phyloP scores from a whole-genome alignment of 805 yeast species.

The Nakazawaea peltata region DNA sequence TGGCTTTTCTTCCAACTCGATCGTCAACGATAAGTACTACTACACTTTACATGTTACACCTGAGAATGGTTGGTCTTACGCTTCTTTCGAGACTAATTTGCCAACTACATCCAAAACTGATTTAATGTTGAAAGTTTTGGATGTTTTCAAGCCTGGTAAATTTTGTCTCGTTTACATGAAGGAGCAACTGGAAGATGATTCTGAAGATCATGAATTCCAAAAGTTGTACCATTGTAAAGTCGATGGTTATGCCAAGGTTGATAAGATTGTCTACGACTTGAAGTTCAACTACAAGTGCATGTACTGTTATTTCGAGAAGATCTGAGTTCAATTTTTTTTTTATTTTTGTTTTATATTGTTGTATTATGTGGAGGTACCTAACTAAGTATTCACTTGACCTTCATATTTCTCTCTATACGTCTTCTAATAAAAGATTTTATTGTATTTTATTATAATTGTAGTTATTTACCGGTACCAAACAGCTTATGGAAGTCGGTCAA shows the following conservation, averaged over 20 bases:
- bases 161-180: conserved; percentile 40
- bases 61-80: conserved; percentile 90
- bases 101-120: conserved; percentile 42
- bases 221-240: conserved; percentile 25
- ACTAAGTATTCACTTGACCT: too few species aligned
- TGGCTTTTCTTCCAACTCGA: conserved; percentile 87
- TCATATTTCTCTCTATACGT: too few species aligned
- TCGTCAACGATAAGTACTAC: conserved; percentile 48
- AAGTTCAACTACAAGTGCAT: conserved; percentile 61
- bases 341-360: not conserved
- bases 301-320: conserved; percentile 55
- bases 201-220: conserved; percentile 18
- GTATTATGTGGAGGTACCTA: too few species aligned
- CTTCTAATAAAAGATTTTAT: too few species aligned
- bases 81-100: conserved; percentile 88
- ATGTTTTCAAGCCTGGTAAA: conserved; percentile 64
- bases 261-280: conserved; percentile 66
- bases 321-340: not conserved
- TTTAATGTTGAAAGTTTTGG: conserved; percentile 53
- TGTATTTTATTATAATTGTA: not conserved
- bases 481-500: conserved; percentile 40
- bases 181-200: conserved; percentile 14
- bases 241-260: conserved; percentile 51
- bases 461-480: conserved; percentile 20
- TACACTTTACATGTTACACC: conserved; percentile 93